Conservation (phyloP, 2,329 filamentous ascomycete species). For the Arthroderma sp. region DNA sequence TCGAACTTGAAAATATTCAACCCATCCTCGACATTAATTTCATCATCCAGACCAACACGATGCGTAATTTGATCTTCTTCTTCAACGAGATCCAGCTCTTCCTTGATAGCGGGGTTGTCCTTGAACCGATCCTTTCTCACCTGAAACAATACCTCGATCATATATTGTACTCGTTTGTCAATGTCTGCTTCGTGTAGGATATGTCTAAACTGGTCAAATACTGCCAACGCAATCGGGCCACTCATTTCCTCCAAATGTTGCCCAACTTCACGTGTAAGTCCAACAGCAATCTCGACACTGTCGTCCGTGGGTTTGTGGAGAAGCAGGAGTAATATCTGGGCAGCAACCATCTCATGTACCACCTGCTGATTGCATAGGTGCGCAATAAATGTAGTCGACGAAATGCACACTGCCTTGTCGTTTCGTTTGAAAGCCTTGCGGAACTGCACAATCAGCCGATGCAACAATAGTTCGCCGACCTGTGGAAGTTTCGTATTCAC, state of each 20-base stretch:
- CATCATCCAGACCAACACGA: conserved; percentile 65
- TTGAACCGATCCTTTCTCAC: conserved; percentile 94
- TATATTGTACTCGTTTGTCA: conserved; percentile 97
- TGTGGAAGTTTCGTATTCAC: conserved; percentile 96
- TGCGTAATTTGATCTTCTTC: conserved; percentile 98
- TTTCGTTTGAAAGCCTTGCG: conserved; percentile 92
- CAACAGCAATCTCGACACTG: conserved; percentile 93
- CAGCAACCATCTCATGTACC: conserved; percentile 81
- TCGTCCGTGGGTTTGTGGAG: conserved; percentile 94
- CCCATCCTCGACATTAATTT: conserved; percentile 71
- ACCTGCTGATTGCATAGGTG: conserved; percentile 96
- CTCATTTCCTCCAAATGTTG: conserved; percentile 95
- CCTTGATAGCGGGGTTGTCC: conserved; percentile 78
- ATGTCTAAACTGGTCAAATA: conserved; percentile 91
- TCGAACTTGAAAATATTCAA: conserved; percentile 96
- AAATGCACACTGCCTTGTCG: conserved; percentile 90
- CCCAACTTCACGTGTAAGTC: conserved; percentile 82
- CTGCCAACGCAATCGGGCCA: conserved; percentile 68
- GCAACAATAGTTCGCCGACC: conserved; percentile 80
- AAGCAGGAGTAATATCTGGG: conserved; percentile 82
- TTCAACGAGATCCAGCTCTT: conserved; percentile 89
- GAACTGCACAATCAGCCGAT: conserved; percentile 79
- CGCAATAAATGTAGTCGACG: conserved; percentile 85
- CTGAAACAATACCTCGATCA: conserved; percentile 96
- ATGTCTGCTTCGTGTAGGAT: conserved; percentile 95